A percentile compares a stretch with the other conserved stretches of the same genome.
These are phyloP conservation scores for Trichoderma aggressivum DNA, from an alignment of 2,329 filamentous ascomycete genomes.

Conservation along the genomic window DNA sequence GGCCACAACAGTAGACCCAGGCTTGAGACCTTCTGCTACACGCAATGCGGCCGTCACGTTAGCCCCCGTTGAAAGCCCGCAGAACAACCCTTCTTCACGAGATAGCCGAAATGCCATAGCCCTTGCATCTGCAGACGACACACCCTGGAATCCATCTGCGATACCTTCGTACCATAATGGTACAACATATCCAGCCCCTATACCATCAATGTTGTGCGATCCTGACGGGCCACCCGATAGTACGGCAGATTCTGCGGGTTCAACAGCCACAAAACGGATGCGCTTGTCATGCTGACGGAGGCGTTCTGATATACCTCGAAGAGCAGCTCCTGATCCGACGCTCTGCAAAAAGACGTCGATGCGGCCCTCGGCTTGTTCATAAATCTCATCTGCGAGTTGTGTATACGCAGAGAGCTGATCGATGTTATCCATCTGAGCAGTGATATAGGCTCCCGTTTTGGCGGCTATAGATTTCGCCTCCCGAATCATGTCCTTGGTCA, in stretches of 20 bases:
- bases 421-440: neutral
- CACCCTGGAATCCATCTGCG: neutral
- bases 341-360: slow-evolving; percentile 8
- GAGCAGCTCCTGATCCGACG: neutral
- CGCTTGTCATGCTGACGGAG: neutral
- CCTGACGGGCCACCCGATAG: slow-evolving; percentile 4
- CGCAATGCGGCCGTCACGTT: slow-evolving; percentile 6
- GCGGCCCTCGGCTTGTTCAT: neutral
- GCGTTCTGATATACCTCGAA: slow-evolving; percentile 15
- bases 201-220: slow-evolving; percentile 7
- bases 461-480: neutral
- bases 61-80: slow-evolving; percentile 2
- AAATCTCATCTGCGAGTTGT: slow-evolving; percentile 1
- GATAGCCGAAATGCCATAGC: neutral
- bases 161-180: slow-evolving; percentile 7
- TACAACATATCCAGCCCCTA: slow-evolving; percentile 9
- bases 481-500: slow-evolving; percentile 10
- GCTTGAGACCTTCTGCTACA: neutral
- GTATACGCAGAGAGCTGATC: slow-evolving; percentile 4
- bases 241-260: slow-evolving; percentile 9
- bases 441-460: neutral
- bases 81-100: slow-evolving; percentile 6
- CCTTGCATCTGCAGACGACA: slow-evolving; percentile 1
- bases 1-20: slow-evolving; percentile 6
- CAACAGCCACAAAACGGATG: neutral